Evolutionary conservation across 176 grass and related monocot genomes (phyloP), one percentile per base, ranked within the genome.

Genomic region (Oryza brachyantha): DNA sequence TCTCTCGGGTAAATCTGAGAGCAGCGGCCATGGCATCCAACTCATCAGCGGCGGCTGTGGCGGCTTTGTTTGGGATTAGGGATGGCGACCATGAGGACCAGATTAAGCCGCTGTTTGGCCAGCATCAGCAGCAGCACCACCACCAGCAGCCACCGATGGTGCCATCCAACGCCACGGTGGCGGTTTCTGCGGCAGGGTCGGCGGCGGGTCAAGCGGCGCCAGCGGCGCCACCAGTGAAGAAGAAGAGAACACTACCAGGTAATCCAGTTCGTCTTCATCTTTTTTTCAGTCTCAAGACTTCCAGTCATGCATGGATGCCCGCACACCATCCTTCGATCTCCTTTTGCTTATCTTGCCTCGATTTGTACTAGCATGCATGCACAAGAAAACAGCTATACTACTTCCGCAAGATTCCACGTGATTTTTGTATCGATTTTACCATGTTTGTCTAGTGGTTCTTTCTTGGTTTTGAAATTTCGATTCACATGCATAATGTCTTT

Each of bases 201-300:
- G 52, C 7, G 1, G 52, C 52, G 14, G 34, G 58, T 72, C 50
- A 85, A 42, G 39, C 28, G 4, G 5, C 3, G 52, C 74, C 74
- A 39, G 38, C 74, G 41, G 19, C 87, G 26, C 86, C 86, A 27
- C 80, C 86, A 3, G 78, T 75, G 78, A 99, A 91, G 87, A 99
- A 95, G 96, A 99, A 92, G 86, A 95, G 96, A 75, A 99, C 83
- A 70, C 80, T 93, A 31, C 92, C 96, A 87, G 92, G 96, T 68
- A 91, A 92, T 70, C 52, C 80, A 83, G 34, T 83, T 21, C 21
- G 0, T 70, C 46, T 42, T 39, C 4, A 57, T 79, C 62, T 40
- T 58, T 29, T n/a, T 28, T 52, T 52, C 48, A 21, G 48, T 52
- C 8, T 21, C 17, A 52, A 52, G 48, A 52, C 48, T 52, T 52